Conservation (phyloP, 2,329 filamentous ascomycete species). For the Allantophomopsis lycopodina region DNA sequence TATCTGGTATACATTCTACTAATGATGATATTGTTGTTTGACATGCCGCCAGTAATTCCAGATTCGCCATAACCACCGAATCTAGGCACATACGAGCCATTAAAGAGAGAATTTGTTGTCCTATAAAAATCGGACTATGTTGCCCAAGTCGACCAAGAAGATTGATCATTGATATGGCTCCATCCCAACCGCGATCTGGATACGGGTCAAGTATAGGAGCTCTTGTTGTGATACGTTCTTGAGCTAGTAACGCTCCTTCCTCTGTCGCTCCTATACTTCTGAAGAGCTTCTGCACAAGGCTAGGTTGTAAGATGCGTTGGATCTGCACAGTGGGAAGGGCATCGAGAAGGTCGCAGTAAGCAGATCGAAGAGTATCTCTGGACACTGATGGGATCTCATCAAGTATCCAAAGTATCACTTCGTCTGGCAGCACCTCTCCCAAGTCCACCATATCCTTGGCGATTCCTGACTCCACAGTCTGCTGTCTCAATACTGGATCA, state of each 20-base stretch:
- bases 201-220: constrained; percentile 8
- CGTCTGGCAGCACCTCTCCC: constrained; percentile 38
- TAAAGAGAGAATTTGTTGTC: constrained; percentile 25
- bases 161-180: constrained; percentile 9
- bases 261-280: constrained; percentile 39
- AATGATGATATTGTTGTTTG: constrained; percentile 30
- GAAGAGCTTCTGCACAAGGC: constrained; percentile 39
- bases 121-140: constrained; percentile 11
- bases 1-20: constrained; percentile 24
- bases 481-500: constrained; percentile 35
- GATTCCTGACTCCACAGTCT: constrained; percentile 48
- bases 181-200: constrained; percentile 13
- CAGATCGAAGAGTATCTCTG: constrained; percentile 38
- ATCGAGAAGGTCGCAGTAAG: constrained; percentile 43
- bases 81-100: constrained; percentile 43
- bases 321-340: constrained; percentile 29
- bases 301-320: constrained; percentile 27
- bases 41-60: constrained; percentile 24
- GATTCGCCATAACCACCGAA: constrained; percentile 28
- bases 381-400: constrained; percentile 41
- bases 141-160: constrained; percentile 11
- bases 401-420: constrained; percentile 53
- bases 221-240: constrained; percentile 8
- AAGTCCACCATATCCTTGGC: constrained; percentile 36
- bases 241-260: constrained; percentile 22